phyloP scores from a whole-genome alignment of 768 basidiomycete species.

The Agaricus subrufescens region DNA sequence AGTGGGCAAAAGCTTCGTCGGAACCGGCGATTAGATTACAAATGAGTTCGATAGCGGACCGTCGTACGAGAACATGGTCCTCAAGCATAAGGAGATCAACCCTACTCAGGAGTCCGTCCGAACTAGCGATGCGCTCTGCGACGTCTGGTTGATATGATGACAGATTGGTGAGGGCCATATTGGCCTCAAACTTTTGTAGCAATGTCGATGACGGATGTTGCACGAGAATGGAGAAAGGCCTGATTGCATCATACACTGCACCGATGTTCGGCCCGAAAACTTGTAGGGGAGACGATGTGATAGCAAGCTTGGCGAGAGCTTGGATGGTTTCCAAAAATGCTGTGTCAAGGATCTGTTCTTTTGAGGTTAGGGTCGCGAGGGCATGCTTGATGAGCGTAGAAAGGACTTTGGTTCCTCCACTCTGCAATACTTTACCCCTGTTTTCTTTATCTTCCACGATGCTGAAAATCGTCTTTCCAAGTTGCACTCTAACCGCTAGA shows the following conservation, averaged over 20 bases:
- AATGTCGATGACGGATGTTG: constrained; percentile 63
- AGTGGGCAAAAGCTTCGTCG: constrained; percentile 71
- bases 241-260: constrained; percentile 75
- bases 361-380: constrained; percentile 26
- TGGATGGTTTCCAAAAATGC: constrained; percentile 62
- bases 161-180: constrained; percentile 96
- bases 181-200: constrained; percentile 84
- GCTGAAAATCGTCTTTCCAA: constrained; percentile 61
- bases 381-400: constrained; percentile 50
- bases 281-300: constrained; percentile 85
- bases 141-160: constrained; percentile 70
- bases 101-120: constrained; percentile 55
- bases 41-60: constrained; percentile 86
- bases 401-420: constrained; percentile 72
- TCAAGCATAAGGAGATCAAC: constrained; percentile 76
- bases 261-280: constrained; percentile 86
- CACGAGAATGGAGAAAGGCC: constrained; percentile 73
- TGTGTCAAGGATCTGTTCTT: constrained; percentile 22
- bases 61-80: constrained; percentile 74
- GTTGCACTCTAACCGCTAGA: constrained; percentile 48
- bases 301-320: constrained; percentile 88
- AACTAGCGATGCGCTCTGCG: constrained; percentile 61
- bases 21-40: constrained; percentile 87
- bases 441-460: constrained; percentile 76
- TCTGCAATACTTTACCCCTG: constrained; percentile 70